Conservation (phyloP, 2,329 filamentous ascomycete species). For the Neofusicoccum laricinum region DNA sequence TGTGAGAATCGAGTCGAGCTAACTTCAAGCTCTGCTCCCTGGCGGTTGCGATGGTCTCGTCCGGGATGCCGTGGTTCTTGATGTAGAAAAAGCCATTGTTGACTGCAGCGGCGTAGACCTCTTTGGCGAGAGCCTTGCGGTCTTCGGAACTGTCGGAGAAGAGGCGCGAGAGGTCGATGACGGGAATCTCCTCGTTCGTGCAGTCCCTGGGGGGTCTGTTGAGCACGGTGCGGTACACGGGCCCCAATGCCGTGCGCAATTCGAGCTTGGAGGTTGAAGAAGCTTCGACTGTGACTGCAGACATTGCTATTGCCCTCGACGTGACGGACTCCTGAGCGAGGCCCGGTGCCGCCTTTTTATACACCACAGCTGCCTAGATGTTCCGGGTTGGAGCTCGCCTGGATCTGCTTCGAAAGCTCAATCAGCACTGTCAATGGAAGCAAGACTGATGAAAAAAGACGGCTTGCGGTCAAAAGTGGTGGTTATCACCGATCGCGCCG, state of each 20-base stretch:
- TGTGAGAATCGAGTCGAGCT: neutral
- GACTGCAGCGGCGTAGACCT: conserved; percentile 41
- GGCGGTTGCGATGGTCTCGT: neutral
- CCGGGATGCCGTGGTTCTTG: conserved; percentile 23
- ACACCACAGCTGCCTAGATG: neutral
- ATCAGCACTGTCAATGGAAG: neutral
- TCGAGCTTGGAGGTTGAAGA: neutral
- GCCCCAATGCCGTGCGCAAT: neutral
- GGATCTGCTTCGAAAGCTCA: neutral
- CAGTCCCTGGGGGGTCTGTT: neutral
- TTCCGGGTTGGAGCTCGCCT: neutral
- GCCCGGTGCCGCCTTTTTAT: neutral
- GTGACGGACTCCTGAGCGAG: too few species aligned
- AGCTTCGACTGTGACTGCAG: neutral
- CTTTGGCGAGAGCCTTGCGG: conserved; percentile 38
- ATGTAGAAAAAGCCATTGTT: conserved; percentile 49
- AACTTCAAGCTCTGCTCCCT: neutral
- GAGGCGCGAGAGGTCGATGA: conserved; percentile 45
- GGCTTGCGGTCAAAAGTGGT: neutral
- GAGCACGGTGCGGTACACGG: neutral
- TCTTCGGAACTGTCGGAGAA: conserved; percentile 35
- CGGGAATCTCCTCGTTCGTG: conserved; percentile 15
- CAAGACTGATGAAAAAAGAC: neutral
- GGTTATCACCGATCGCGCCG: neutral
- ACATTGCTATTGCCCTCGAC: neutral